Evolutionary conservation across 495 filamentous ascomycete species (phyloP), one percentile per base, ranked within the genome.

Genomic region (Trichoderma reesei): DNA sequence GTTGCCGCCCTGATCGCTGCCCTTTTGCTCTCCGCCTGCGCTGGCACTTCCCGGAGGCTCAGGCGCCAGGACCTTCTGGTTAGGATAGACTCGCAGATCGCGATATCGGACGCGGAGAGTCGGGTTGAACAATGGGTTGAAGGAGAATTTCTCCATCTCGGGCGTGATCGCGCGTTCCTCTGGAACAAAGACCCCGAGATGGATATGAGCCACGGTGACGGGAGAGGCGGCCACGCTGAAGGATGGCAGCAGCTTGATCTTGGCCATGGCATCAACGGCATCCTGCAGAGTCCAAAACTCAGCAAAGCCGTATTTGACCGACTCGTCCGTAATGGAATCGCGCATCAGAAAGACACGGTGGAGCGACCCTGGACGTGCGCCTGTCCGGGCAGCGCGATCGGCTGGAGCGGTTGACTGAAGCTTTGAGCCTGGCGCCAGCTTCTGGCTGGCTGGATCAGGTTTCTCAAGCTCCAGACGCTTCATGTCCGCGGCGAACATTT

Each of bases 151-250:
- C 3, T 82, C 79, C 34, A 79, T 81, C 31, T 82, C 82, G 2
- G 77, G 71, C 10, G 70, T 68, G 6, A 77, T 69, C 0, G 79
- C 78, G 56, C 87, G 84, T 65, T 89, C 68, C 75, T 46, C 89
- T 77, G 90, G 90, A 14, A 95, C 86, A 70, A 96, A 96, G 0
- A 96, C 91, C 31, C 92, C 91, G 5, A 89, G 84, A 62, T 96
- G 92, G 26, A 94, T 90, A 68, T 90, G 95, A 44, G 83, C 88
- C 36, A 90, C 81, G 56, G 83, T 76, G 38, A 93, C 88, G 0
- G 86, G 85, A 66, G 84, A 88, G 2, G 90, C 93, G 0, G 88
- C 85, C 62, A 96, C 92, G 5, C 91, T 93, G 67, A 96, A 96
- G 67, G 88, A 91, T 6, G 91, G 85, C 54, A 88, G 85, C 1